Base-by-base conservation (phyloP, 2,329 filamentous ascomycete species). In the Fusarium citri region DNA sequence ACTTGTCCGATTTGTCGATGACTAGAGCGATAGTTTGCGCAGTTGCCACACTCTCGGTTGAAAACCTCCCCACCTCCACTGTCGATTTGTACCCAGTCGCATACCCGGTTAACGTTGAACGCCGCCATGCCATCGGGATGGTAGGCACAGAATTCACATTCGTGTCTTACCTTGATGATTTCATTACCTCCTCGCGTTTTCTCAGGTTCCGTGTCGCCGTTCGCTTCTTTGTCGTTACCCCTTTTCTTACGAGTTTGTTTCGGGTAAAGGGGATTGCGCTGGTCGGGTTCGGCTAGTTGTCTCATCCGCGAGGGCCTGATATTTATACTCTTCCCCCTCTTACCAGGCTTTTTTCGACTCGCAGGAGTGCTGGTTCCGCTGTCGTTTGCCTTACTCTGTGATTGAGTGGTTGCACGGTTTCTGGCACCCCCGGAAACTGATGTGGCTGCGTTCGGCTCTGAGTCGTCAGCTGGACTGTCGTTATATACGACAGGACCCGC, bases 71-170 rank as follows among this genome's bases (percentile, higher is more conserved):
- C 5, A 20, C 50, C 56, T 5, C 3, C 16, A 41, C 11, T 60
- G 15, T 20, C 14, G 23, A 66, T 23, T 45, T 62, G 55, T 55
- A 42, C 34, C 63, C 48, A 43, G 50, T 50, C 43, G 49, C 68
- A 71, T 22, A 14, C 5, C 2, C 5, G 31, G 7, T 31, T 45
- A 15, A 28, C 20, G 18, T 49, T 51, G 22, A 37, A 51, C 22
- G 47, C 49, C 20, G 16, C 14, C 53, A 46, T 43, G 8, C 69
- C 70, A 7, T 26, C 10, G 3, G 61, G 46, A 34, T 69, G 14
- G 15, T 54, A 62, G 26, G 23, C 37, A 46, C 71, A 73, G 45
- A 72, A 73, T 7, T 65, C 30, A 46, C 72, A 73, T 16, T 51
- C 31, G 20, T 15, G 31, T 9, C 23, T 28, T 20, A 2, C 3